These are phyloP conservation scores for Penicillium bovifimosum DNA, from an alignment of 495 filamentous ascomycete species.

Conservation along the genomic window DNA sequence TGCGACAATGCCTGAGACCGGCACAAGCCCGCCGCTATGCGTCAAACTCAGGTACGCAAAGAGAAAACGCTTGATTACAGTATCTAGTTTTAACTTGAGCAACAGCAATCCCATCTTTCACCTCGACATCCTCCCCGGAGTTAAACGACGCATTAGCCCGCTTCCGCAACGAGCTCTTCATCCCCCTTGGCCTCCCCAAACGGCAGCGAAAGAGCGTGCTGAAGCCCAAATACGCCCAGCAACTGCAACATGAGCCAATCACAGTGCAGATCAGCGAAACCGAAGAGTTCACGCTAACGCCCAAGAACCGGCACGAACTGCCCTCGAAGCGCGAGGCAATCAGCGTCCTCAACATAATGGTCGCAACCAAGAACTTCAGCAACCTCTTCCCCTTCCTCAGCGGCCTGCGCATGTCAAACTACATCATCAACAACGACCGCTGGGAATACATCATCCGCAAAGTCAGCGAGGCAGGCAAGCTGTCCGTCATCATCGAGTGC, in stretches of 20 bases:
- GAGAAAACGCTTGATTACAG: neutral
- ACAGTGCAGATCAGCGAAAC: slow-evolving; percentile 52
- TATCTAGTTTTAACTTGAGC: neutral
- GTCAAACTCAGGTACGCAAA: slow-evolving; percentile 30
- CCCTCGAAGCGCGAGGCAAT: slow-evolving; percentile 35
- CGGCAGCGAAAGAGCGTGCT: slow-evolving; percentile 53
- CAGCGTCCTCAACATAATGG: slow-evolving; percentile 43
- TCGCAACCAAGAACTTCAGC: slow-evolving; percentile 50
- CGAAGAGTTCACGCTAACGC: slow-evolving; percentile 50
- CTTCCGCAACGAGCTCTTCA: slow-evolving; percentile 60
- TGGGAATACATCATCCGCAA: slow-evolving; percentile 39
- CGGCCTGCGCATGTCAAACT: slow-evolving; percentile 46
- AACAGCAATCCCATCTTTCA: slow-evolving; percentile 45
- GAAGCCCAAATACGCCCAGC: slow-evolving; percentile 42
- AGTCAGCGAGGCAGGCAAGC: slow-evolving; percentile 31
- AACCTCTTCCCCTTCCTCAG: slow-evolving; percentile 55
- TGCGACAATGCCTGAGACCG: slow-evolving; percentile 31
- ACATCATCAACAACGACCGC: slow-evolving; percentile 21
- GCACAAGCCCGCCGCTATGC: slow-evolving; percentile 31
- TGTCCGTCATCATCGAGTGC: slow-evolving; percentile 49
- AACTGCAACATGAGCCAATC: slow-evolving; percentile 54
- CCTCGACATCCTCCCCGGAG: slow-evolving; percentile 44
- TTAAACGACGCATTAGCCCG: slow-evolving; percentile 46
- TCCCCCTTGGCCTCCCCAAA: slow-evolving; percentile 53
- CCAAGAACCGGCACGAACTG: slow-evolving; percentile 35